Base-by-base conservation (phyloP, 2,329 filamentous ascomycete genomes). In the Fusarium sp. region DNA sequence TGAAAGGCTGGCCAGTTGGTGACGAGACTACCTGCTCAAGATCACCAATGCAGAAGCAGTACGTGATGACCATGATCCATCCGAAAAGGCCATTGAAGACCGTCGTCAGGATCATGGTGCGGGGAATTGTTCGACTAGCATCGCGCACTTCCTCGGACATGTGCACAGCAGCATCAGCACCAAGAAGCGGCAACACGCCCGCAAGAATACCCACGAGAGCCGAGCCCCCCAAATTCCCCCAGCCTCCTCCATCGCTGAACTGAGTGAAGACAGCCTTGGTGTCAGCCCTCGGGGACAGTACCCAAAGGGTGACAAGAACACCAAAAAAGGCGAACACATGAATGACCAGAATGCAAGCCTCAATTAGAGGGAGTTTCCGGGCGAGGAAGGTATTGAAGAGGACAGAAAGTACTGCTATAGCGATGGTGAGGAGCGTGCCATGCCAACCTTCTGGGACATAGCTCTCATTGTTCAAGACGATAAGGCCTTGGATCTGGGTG, bases 401-500 rank as follows among this genome's bases (percentile, higher is more conserved):
- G 0, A 72, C 71, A 0, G 70, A 70, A 6, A 72, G 57, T 0
- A 47, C 65, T 13, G 70, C 68, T 1, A 73, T 63, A 0, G 70
- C 70, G 0, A 73, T 57, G 0, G 51, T 57, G 0, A 72, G 59
- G 0, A 72, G 57, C 1, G 71, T 72, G 2, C 71, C 71, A 10
- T 72, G 71, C 71, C 71, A 72, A 10, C 62, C 44, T 18, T 70
- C 51, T 2, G 65, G 49, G 2, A 42, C 41, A 7, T 72, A 72
- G 6, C 42, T 36, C 0, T 68, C 68, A 8, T 70, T 45, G 44
- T 73, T 81, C 15, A 83, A 56, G 15, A 79, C 74, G 4, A 82
- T 65, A 2, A 84, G 75, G 1, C 81, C 81, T 65, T 85, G 80
- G 18, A 84, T 81, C 37, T 83, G 77, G 6, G 80, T 82, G 6